A percentile compares a stretch with the other conserved stretches of the same genome.
Conservation (phyloP, 2,329 filamentous ascomycete species). For the Microcyclospora pomicola region DNA sequence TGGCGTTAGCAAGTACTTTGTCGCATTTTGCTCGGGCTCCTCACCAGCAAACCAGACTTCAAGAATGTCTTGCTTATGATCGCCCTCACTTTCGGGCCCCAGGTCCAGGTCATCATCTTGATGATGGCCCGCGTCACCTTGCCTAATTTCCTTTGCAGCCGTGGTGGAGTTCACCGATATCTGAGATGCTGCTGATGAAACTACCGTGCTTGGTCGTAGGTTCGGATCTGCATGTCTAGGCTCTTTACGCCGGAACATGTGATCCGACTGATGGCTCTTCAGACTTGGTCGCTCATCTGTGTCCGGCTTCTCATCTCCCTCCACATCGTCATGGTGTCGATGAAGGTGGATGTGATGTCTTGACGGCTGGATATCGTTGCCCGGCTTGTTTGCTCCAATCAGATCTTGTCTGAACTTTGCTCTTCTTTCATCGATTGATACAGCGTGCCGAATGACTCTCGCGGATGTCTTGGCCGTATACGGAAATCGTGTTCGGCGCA, state of each 20-base stretch:
- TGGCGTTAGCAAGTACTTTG: too few relatives aligned
- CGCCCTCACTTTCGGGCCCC: constrained; percentile 13
- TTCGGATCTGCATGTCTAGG: too few relatives aligned
- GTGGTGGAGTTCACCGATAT: constrained; percentile 11
- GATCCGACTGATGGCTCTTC: constrained; percentile 4
- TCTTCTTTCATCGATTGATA: constrained; percentile 56
- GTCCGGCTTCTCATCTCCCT: constrained; percentile 6
- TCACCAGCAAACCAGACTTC: constrained; percentile 72
- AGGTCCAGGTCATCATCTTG: constrained; percentile 11
- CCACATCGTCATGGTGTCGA: constrained; percentile 5
- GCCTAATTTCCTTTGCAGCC: constrained; percentile 3
- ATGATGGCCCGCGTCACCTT: constrained; percentile 6
- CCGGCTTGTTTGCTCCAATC: constrained; percentile 34
- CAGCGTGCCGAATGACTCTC: constrained; percentile 51
- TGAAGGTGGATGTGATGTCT: constrained; percentile 2
- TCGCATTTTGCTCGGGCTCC: too few relatives aligned
- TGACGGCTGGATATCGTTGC: constrained; percentile 7
- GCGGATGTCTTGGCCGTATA: constrained; percentile 45
- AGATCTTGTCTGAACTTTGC: constrained; percentile 61
- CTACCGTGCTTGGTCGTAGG: not conserved
- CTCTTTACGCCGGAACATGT: too few relatives aligned
- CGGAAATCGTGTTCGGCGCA: constrained; percentile 66
- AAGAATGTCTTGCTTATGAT: constrained; percentile 51
- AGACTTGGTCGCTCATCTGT: constrained; percentile 2
- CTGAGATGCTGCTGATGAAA: constrained; percentile 15